A percentile compares a stretch with the other conserved stretches of the same genome.
phyloP scores from a whole-genome alignment of 2,329 filamentous ascomycete genomes.

The Xylaria polymorpha region DNA sequence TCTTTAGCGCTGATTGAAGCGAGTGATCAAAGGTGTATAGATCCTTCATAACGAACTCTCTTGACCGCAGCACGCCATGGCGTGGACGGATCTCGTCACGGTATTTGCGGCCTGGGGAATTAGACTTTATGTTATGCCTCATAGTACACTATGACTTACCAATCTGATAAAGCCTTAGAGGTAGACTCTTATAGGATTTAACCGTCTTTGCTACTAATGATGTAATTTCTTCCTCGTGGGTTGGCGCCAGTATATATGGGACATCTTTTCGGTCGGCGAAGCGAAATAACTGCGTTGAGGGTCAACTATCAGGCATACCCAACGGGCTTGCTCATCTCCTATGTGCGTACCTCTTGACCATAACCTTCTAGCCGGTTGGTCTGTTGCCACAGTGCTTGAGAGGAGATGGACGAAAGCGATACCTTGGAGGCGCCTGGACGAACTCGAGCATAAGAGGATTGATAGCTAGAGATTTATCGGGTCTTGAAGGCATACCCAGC shows the following conservation, averaged over 20 bases:
- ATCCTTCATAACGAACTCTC: conserved; percentile 98
- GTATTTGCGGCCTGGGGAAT: conserved; percentile 81
- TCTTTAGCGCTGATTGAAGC: conserved; percentile 75
- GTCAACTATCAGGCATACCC: conserved; percentile 33
- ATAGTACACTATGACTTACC: conserved; percentile 61
- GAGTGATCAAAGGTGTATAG: conserved; percentile 92
- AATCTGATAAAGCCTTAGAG: conserved; percentile 90
- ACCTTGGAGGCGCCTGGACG: conserved; percentile 58
- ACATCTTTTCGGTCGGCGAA: conserved; percentile 82
- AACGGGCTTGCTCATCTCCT: not conserved
- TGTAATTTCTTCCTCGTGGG: conserved; percentile 97
- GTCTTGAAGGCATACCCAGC: conserved; percentile 63
- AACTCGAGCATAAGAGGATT: conserved; percentile 32
- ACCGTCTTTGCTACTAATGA: conserved; percentile 77
- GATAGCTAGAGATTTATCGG: not conserved
- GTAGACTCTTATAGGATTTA: conserved; percentile 86
- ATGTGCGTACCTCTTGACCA: conserved; percentile 71
- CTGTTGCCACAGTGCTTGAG: conserved; percentile 83
- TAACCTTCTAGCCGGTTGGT: conserved; percentile 83
- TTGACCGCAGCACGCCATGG: conserved; percentile 85
- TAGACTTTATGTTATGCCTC: not conserved
- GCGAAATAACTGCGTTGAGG: conserved; percentile 73
- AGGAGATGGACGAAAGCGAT: conserved; percentile 85
- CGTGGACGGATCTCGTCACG: conserved; percentile 90
- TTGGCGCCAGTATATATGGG: conserved; percentile 84